A percentile compares a stretch with the other conserved stretches of the same genome.
Conservation (phyloP, 1,284 basidiomycete species). For the Xerocomus amazonicus region DNA sequence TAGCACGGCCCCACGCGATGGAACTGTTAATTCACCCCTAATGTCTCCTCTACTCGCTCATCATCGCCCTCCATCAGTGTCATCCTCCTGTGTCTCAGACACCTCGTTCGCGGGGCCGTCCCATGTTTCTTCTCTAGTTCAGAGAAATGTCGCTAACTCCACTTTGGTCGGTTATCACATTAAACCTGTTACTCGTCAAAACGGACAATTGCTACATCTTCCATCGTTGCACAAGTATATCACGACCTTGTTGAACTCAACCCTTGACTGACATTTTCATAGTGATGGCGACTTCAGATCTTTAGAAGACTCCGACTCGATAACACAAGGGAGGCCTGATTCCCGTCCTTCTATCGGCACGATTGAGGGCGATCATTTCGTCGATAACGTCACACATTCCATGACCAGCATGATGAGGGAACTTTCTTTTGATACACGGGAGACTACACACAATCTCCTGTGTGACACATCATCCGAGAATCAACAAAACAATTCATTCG, state of each 20-base stretch:
- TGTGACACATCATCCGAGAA: slow-evolving; percentile 7
- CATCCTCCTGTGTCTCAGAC: neutral
- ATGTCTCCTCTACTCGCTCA: no score
- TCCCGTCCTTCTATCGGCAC: neutral
- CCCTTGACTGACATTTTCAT: slow-evolving; percentile 4
- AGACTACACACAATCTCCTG: neutral
- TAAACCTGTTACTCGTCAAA: slow-evolving; percentile 8
- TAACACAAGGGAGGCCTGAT: neutral
- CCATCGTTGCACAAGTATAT: slow-evolving; percentile 11
- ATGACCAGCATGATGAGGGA: slow-evolving; percentile 9
- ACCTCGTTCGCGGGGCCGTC: neutral
- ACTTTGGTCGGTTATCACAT: slow-evolving; percentile 4
- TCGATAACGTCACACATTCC: slow-evolving; percentile 9
- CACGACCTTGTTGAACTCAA: neutral
- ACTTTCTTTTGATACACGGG: neutral
- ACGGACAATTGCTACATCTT: neutral
- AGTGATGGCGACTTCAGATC: neutral
- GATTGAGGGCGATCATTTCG: neutral
- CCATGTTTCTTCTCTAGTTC: neutral
- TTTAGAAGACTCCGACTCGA: neutral
- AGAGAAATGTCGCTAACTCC: neutral
- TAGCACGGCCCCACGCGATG: neutral
- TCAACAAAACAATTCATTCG: neutral
- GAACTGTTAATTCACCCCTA: neutral
- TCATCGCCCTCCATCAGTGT: neutral